These are phyloP conservation scores for Phyllosticta capitalensis DNA, from an alignment of 2,329 filamentous ascomycete genomes.

Conservation along the genomic window DNA sequence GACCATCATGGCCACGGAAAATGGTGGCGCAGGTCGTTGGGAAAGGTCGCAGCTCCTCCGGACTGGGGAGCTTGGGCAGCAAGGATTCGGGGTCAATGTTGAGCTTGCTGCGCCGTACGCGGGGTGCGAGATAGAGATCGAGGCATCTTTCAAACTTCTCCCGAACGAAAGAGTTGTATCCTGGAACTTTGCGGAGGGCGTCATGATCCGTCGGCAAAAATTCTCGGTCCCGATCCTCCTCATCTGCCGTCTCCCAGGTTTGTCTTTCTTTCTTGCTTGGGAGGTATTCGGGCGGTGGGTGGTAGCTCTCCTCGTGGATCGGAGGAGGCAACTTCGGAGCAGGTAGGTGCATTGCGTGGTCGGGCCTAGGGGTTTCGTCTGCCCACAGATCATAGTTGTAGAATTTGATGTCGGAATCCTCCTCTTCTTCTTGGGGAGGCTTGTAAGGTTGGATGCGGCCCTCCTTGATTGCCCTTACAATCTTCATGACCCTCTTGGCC, in stretches of 20 bases:
- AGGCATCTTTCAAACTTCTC: slow-evolving; percentile 93
- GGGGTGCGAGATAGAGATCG: slow-evolving; percentile 88
- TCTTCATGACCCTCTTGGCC: slow-evolving; percentile 91
- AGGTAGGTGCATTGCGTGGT: slow-evolving; percentile 88
- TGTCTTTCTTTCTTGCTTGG: slow-evolving; percentile 76
- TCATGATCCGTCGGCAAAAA: slow-evolving; percentile 77
- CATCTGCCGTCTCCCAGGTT: slow-evolving; percentile 75
- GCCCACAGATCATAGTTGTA: slow-evolving; percentile 94
- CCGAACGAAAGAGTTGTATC: slow-evolving; percentile 82
- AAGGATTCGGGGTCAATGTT: slow-evolving; percentile 94
- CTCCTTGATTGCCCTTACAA: slow-evolving; percentile 90
- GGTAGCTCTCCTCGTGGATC: slow-evolving; percentile 92
- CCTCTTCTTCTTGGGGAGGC: slow-evolving; percentile 61
- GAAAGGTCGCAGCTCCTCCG: slow-evolving; percentile 90
- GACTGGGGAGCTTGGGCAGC: slow-evolving; percentile 83
- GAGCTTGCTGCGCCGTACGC: slow-evolving; percentile 83
- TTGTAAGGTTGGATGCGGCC: slow-evolving; percentile 89
- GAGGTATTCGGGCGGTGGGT: slow-evolving; percentile 88
- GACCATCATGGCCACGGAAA: slow-evolving; percentile 79
- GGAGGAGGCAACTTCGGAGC: slow-evolving; percentile 90
- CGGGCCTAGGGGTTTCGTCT: slow-evolving; percentile 71
- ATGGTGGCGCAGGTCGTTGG: slow-evolving; percentile 81
- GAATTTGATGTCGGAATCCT: slow-evolving; percentile 59
- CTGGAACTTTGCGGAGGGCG: slow-evolving; percentile 82
- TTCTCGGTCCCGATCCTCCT: slow-evolving; percentile 83